These are phyloP conservation scores for Podila epigama DNA, from an alignment of 192 early-diverging fungal genomes.

Conservation along the genomic window DNA sequence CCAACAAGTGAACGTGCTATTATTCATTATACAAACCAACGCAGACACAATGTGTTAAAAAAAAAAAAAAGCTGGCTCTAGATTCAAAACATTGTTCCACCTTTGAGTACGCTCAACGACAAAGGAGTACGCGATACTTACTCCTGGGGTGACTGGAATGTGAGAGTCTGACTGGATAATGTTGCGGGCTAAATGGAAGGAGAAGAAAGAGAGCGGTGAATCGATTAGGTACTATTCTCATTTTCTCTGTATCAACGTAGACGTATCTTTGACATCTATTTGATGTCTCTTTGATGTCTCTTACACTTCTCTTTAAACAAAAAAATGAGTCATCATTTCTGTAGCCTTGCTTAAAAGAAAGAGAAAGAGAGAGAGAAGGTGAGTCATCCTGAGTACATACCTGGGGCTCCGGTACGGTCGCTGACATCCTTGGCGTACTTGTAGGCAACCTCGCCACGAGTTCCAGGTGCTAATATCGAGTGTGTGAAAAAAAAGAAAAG, in stretches of 20 bases:
- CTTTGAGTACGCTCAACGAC: not conserved
- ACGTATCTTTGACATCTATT: not conserved
- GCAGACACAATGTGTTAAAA: conserved; percentile 3
- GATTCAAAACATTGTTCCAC: not conserved
- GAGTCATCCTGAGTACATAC: conserved; percentile 13
- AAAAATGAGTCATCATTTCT: too few relatives aligned
- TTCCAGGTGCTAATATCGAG: conserved; percentile 27
- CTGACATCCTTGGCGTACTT: conserved; percentile 57
- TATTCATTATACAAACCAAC: not conserved
- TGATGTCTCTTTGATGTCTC: not conserved
- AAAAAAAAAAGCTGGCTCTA: not conserved
- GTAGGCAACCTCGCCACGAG: conserved; percentile 53
- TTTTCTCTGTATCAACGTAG: not conserved
- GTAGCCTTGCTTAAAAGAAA: too few relatives aligned
- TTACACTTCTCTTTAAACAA: too few relatives aligned
- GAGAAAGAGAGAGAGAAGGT: too few relatives aligned
- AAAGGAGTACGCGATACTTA: conserved; percentile 16
- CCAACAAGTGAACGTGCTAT: conserved; percentile 63
- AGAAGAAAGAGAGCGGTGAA: not conserved
- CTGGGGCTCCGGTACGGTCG: conserved; percentile 42
- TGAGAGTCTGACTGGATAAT: conserved; percentile 29
- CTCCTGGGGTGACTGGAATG: conserved; percentile 31
- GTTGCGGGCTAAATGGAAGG: conserved; percentile 3
- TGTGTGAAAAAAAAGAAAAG: not conserved
- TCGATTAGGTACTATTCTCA: not conserved